A percentile compares a stretch with the other conserved stretches of the same genome.
These are phyloP conservation scores for Ramalina peruviana DNA, from an alignment of 495 filamentous ascomycete genomes.

Conservation along the genomic window DNA sequence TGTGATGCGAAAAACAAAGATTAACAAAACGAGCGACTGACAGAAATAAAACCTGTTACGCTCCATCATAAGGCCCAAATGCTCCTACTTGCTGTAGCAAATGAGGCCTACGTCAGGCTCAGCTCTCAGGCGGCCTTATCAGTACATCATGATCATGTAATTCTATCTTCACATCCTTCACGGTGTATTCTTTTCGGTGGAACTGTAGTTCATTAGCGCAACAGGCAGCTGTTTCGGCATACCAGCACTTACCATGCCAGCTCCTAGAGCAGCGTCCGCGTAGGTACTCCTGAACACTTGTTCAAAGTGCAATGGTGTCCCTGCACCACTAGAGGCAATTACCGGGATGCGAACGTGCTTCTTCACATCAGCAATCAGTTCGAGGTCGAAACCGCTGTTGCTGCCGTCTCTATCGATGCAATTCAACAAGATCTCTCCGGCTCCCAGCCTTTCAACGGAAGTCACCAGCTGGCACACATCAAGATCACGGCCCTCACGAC, in stretches of 20 bases:
- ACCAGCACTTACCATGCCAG: constrained; percentile 61
- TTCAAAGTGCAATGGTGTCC: constrained; percentile 74
- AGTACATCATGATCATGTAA: constrained; percentile 55
- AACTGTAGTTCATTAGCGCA: constrained; percentile 38
- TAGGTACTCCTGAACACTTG: constrained; percentile 78
- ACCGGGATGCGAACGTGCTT: constrained; percentile 74
- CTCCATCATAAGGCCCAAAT: too few relatives aligned
- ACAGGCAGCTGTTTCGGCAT: background rate
- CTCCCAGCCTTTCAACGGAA: constrained; percentile 92
- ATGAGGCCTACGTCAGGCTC: too few relatives aligned
- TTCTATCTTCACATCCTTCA: constrained; percentile 83
- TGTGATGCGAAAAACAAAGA: too few relatives aligned
- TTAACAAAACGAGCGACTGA: too few relatives aligned
- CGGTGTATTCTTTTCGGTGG: constrained; percentile 87
- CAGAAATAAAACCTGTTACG: too few relatives aligned
- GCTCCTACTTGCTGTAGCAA: too few relatives aligned
- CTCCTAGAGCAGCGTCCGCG: constrained; percentile 86
- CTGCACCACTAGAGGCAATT: constrained; percentile 88
- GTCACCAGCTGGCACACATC: constrained; percentile 76
- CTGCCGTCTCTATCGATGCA: constrained; percentile 96
- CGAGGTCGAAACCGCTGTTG: constrained; percentile 88
- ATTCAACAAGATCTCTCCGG: constrained; percentile 87
- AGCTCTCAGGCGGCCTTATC: constrained; percentile 55
- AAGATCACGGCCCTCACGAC: constrained; percentile 77
- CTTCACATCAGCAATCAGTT: constrained; percentile 83